Base-by-base conservation (phyloP, 1,284 basidiomycete genomes). In the Sutorius eximius region DNA sequence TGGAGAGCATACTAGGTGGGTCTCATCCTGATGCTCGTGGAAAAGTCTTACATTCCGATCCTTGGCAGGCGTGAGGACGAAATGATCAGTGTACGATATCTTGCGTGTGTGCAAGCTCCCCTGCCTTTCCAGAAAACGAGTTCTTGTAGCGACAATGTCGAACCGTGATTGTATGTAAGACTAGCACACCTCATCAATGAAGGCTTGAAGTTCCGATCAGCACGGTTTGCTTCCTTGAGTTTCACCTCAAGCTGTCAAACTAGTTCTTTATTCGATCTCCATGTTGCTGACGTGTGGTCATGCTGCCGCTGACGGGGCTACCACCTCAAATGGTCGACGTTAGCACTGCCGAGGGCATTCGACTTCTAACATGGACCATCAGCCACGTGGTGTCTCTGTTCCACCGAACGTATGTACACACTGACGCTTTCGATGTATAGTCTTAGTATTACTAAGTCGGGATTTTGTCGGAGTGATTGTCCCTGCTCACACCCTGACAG, bases 1-100 rank as follows among this genome's bases (percentile, higher is more conserved):
- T 59, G 57, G 57, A 59, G 13, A 41, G 12, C 7, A 1, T 2
- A 27, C 34, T 61, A 61, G 51, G 59, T 5, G 15, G 9, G 49
- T 33, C 10, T 7, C 18, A 3, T 24, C 20, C 12, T 34, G 13
- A 5, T 16, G 27, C 10, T 33, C 12, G 5, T 41, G 10, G 1
- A 0, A 16, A 34, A 30, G 27, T 27, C 41, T 51, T 13, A 46
- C 44, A 16, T 13, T 24, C 8, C 34, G 13, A 22, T 36, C 8
- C 15, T 27, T 45, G 10, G 13, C n/a, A 36, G 36, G 34, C 13
- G 13, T 13, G 10, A 13, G 20, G 5, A 10, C 3, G 22, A 6
- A 16, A n/a, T n/a, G 6, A 8, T 3, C 10, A 18, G n/a, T 44
- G 43, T 44, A 44, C n/a, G 18, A 44, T 44, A 44, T 9, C n/a